Evolutionary conservation across 176 grass and related monocot genomes (phyloP), one percentile per base, ranked within the genome.

Genomic region (Triticum timopheevii): DNA sequence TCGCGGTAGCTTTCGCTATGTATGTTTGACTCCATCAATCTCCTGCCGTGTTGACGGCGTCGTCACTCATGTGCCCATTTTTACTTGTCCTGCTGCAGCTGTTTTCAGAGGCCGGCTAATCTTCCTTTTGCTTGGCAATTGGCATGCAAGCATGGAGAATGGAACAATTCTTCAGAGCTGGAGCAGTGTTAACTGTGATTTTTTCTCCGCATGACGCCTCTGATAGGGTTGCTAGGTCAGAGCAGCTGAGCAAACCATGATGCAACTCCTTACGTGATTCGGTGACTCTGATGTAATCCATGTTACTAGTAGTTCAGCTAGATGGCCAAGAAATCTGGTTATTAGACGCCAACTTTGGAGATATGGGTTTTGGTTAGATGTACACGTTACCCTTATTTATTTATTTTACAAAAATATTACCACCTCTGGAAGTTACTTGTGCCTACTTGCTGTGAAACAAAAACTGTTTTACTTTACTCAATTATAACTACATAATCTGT

Each of bases 191-290:
- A 0, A 23, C 20, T 17, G 35, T 30, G 82, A 54, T 52, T 10
- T 83, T 36, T 25, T 61, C 80, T 25, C 44, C 56, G 27, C 34
- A 23, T 13, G 8, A 72, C 30, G 45, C 1, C 22, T 36, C 36
- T 13, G 31, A 56, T 87, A 24, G 73, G 80, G 61, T 72, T 78
- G 80, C 80, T 84, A 38, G 85, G 85, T 90, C 85, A 80, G 36
- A 80, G 73, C 76, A 87, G 68, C 45, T 84, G 67, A 75, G 68
- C 89, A 17, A 87, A 84, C 69, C 1, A 54, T 35, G 81, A 68
- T 64, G 59, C 68, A 74, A 84, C 35, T 75, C 38, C 8, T 9
- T 79, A 33, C 40, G 81, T 84, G 64, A 40, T 36, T 58, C 70
- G 40, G 9, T 49, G 13, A 67, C 24, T 8, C 13, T 24, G 59